Conservation (phyloP, 108 stramenopile genomes). For the Mayamaea pseudoterrestris region DNA sequence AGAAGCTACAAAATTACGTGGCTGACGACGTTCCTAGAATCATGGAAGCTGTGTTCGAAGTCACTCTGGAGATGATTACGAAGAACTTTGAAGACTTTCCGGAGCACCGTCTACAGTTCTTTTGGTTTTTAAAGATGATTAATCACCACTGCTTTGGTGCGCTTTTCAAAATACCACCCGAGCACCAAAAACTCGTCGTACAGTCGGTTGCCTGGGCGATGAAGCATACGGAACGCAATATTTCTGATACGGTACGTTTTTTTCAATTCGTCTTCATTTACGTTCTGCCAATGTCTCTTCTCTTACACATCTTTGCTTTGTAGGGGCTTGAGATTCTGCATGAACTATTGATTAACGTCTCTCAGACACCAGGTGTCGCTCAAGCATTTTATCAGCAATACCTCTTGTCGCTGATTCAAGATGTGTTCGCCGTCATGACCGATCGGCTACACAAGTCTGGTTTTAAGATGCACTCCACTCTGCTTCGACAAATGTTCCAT, state of each 20-base stretch:
- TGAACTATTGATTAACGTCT: slow-evolving; percentile 90
- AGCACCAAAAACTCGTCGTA: slow-evolving; percentile 96
- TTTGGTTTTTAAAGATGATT: slow-evolving; percentile 86
- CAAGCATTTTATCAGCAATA: slow-evolving; percentile 96
- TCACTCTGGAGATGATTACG: slow-evolving; percentile 98
- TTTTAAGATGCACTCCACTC: slow-evolving; percentile 97
- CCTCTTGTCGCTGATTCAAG: slow-evolving; percentile 90
- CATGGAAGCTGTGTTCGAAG: slow-evolving; percentile 96
- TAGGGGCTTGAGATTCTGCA: slow-evolving; percentile 90
- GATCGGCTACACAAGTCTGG: slow-evolving; percentile 97
- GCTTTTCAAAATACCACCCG: slow-evolving; percentile 90
- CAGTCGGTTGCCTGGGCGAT: slow-evolving; percentile 98
- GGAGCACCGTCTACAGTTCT: slow-evolving; percentile 96
- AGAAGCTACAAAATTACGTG: slow-evolving; percentile 78
- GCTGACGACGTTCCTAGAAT: slow-evolving; percentile 87
- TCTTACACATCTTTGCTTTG: slow-evolving; percentile 1
- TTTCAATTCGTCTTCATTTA: not conserved
- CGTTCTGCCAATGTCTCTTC: slow-evolving; percentile 4
- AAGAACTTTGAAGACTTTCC: slow-evolving; percentile 97
- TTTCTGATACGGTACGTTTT: slow-evolving; percentile 76
- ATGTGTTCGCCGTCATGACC: slow-evolving; percentile 97
- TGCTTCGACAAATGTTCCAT: slow-evolving; percentile 93
- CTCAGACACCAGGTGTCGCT: slow-evolving; percentile 75
- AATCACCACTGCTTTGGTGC: slow-evolving; percentile 91
- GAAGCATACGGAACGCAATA: slow-evolving; percentile 98